phyloP scores from a whole-genome alignment of 208 protist species.

The Trypanosoma conorhini region DNA sequence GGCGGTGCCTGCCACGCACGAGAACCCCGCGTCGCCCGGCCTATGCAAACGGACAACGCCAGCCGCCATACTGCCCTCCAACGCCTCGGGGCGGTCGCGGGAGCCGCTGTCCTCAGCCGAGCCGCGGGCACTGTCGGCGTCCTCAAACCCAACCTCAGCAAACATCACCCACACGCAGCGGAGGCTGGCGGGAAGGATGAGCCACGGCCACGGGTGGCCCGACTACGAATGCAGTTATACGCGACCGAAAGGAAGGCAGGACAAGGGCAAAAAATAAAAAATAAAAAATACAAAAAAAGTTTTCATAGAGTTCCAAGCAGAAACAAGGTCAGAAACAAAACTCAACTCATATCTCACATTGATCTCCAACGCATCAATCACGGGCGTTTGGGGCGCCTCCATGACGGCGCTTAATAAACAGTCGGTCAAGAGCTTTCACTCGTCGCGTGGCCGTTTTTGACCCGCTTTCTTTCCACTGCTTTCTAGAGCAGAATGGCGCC shows the following conservation, averaged over 20 bases:
- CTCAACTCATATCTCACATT: not conserved
- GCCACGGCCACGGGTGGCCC: not conserved
- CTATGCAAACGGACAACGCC: constrained; percentile 50
- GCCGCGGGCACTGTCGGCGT: not conserved
- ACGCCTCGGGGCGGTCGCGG: not conserved
- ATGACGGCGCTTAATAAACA: not conserved
- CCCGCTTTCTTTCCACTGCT: not conserved
- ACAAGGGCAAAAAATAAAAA: constrained; percentile 1
- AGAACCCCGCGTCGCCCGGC: constrained; percentile 64
- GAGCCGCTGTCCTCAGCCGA: not conserved
- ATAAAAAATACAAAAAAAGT: not conserved
- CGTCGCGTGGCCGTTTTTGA: not conserved
- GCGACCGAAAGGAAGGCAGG: constrained; percentile 7
- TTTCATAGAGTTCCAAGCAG: not conserved
- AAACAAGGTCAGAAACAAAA: not conserved
- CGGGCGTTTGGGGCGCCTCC: not conserved
- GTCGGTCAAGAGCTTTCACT: not conserved
- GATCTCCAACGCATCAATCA: not conserved
- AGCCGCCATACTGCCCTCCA: not conserved
- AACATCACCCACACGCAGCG: constrained; percentile 37
- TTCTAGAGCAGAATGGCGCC: not conserved
- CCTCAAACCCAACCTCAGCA: constrained; percentile 48
- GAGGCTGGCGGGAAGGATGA: not conserved
- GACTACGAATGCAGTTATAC: not conserved
- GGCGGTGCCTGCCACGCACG: constrained; percentile 58